A percentile compares a stretch with the other conserved stretches of the same genome.
Conservation (phyloP, 495 filamentous ascomycete species). For the Hapsidospora chrysogenum region DNA sequence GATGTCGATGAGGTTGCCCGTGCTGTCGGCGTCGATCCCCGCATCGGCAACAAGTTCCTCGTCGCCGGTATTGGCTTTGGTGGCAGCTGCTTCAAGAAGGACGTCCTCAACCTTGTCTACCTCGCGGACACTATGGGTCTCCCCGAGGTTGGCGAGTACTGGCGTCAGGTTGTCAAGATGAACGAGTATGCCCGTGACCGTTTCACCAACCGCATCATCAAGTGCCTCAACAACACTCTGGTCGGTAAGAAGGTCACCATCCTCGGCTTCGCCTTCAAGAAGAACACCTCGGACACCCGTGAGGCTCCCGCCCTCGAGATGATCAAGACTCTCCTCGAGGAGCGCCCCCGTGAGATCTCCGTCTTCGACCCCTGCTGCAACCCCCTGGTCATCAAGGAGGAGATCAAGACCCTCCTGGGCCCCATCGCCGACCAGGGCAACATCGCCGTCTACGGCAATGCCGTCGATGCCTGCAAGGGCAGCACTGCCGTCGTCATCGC, state of each 20-base stretch:
- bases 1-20: conserved; percentile 56
- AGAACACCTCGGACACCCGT: conserved; percentile 62
- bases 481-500: conserved; percentile 40
- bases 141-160: conserved; percentile 61
- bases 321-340: conserved; percentile 44
- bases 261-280: conserved; percentile 71
- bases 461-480: conserved; percentile 33
- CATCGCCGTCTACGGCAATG: conserved; percentile 24
- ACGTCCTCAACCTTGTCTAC: conserved; percentile 61
- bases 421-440: conserved; percentile 20
- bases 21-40: conserved; percentile 50
- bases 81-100: conserved; percentile 75
- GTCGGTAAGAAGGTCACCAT: conserved; percentile 56
- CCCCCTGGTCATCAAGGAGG: conserved; percentile 17
- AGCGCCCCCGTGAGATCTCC: conserved; percentile 44
- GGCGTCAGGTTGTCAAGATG: conserved; percentile 53
- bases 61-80: conserved; percentile 65
- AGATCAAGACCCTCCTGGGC: conserved; percentile 21
- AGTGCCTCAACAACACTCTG: conserved; percentile 50
- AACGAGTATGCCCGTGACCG: conserved; percentile 63
- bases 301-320: conserved; percentile 56
- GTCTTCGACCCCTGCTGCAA: conserved; percentile 61
- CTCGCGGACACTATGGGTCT: conserved; percentile 53
- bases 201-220: conserved; percentile 46
- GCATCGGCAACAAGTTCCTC: conserved; percentile 61